phyloP scores from a whole-genome alignment of 2,329 filamentous ascomycete genomes.

The Hymenoscyphus salicellus region DNA sequence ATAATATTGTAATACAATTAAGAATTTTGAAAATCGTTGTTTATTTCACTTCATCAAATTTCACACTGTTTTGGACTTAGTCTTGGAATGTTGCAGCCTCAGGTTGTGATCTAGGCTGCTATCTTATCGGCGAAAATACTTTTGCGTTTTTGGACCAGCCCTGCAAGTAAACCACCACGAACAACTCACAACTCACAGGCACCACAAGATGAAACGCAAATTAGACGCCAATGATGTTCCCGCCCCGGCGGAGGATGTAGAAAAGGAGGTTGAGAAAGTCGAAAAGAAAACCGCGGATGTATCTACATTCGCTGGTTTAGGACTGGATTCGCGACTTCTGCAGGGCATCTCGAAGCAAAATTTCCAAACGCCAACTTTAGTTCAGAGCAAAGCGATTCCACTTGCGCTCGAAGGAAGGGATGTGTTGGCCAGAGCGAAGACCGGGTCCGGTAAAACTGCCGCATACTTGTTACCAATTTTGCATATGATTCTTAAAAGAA shows the following conservation, averaged over 20 bases:
- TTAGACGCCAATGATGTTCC: slow-evolving; percentile 55
- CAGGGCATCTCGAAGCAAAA: slow-evolving; percentile 82
- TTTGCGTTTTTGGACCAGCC: background rate
- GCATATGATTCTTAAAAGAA: slow-evolving; percentile 76
- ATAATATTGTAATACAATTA: background rate
- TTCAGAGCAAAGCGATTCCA: slow-evolving; percentile 85
- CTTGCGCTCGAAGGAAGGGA: slow-evolving; percentile 83
- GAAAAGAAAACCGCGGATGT: slow-evolving; percentile 28
- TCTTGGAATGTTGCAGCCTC: background rate
- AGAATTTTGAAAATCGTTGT: background rate
- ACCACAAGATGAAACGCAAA: slow-evolving; percentile 60
- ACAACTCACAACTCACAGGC: slow-evolving; percentile 31
- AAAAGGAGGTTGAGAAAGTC: slow-evolving; percentile 15
- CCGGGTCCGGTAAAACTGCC: slow-evolving; percentile 95
- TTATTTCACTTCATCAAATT: background rate
- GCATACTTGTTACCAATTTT: slow-evolving; percentile 90
- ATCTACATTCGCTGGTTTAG: slow-evolving; percentile 68
- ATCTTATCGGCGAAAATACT: slow-evolving; percentile 2
- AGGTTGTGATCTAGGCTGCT: background rate
- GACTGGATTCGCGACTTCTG: slow-evolving; percentile 79
- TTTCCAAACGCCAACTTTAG: slow-evolving; percentile 81
- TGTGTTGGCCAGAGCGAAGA: slow-evolving; percentile 87
- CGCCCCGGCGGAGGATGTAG: slow-evolving; percentile 36
- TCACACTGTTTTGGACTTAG: too few relatives aligned
- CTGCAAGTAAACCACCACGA: background rate